Evolutionary conservation across 345 rosid species (phyloP), one percentile per base, ranked within the genome.

Genomic region (Murraya koenigii): DNA sequence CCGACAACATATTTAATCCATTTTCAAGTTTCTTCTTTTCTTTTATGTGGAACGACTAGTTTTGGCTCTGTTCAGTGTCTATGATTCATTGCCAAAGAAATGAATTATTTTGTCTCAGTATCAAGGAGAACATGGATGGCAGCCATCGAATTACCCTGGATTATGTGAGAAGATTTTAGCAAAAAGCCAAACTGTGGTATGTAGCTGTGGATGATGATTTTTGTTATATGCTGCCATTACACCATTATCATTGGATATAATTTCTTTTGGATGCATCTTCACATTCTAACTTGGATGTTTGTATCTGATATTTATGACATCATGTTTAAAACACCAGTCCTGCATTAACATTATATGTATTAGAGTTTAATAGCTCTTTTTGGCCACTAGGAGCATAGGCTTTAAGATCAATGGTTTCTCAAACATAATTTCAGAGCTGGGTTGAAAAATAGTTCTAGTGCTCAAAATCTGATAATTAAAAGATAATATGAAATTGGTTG

Each of bases 121-220:
- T 87, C 98, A 93, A 86, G 97, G 97, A 58, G 93, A 92, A 86
- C 82, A 83, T 25, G 97, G 99, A 84, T 95, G 98, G 99, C 77
- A 67, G 66, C 98, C 98, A 38, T 84, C 90, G 38, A 91, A 89
- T 85, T 95, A 95, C 79, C 87, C 92, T 32, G 99, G 98, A 68
- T 86, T 95, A 14, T 92, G 97, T 38, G 98, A 95, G 87, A 95
- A 93, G 89, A 86, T 95, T 80, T 81, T 93, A 68, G 88, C 98
- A 11, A 93, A 92, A 90, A 95, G 99, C 87, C 97, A 95, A 83
- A 89, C 95, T 38, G 93, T 95, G 96, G 99, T 95, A 91, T 75
- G 96, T 82, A 81, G 32, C 68, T 74, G n/a, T 70, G 63, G 67
- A 78, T 55, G 66, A 74, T 61, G 23, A 61, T 38, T 8, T 15